Base-by-base conservation (phyloP, 371 early-diverging fungal genomes). In the Mortierella sp. region DNA sequence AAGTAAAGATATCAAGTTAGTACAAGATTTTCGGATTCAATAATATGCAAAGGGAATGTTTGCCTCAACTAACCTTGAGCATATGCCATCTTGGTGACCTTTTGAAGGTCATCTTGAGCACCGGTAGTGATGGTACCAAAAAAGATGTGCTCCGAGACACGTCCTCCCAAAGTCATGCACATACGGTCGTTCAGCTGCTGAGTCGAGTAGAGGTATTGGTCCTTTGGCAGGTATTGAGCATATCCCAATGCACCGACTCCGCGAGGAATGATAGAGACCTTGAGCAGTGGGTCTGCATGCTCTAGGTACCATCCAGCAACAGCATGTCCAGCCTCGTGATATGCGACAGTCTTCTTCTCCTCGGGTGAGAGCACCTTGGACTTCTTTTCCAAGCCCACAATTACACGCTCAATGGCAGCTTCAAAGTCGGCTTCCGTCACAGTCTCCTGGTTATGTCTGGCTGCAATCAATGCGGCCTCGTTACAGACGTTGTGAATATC, bases 321-420 rank as follows among this genome's bases (percentile, higher is more conserved):
- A 55, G 99, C 99, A 78, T 99, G 99, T 5, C 99, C 99, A 43
- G 99, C 99, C 88, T 99, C 99, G 84, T 99, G 99, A 85, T 99
- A 97, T 20, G 99, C 99, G 30, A 99, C 99, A 16, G 96, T 97
- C 88, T 94, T 97, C 94, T 99, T 99, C 87, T 99, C 99, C 72
- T 97, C 97, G 1, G 99, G 98, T 12, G 96, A 94, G 62, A 99
- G 86, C 2, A 98, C 96, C 51, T 96, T 93, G 35, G 96, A 94
- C 85, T 97, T 97, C 92, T 97, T 98, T 86, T 99, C 99, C 22
- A 98, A 87, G 60, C 99, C 99, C 24, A 96, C 99, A 87, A 99
- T 96, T 60, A 99, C 99, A 70, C 99, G 94, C 78, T 99, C 99
- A 72, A 98, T 97, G 35, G 99, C 99, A 58, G 90, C 90, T 86